phyloP scores from a whole-genome alignment of 2,329 filamentous ascomycete genomes.

The Penicillium freii region DNA sequence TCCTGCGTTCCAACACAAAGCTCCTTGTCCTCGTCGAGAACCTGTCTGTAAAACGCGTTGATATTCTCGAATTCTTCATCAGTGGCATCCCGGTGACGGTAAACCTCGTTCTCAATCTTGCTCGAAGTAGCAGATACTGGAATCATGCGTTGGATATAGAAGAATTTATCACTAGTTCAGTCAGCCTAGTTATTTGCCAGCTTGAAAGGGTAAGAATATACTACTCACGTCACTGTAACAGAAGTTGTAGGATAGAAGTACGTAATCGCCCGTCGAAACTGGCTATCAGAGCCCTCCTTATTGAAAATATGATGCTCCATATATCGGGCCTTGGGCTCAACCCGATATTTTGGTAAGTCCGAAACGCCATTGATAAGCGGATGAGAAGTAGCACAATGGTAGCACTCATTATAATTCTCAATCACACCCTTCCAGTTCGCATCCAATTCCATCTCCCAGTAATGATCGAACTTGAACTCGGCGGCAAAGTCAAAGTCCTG shows the following conservation, averaged over 20 bases:
- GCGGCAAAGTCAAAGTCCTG: slow-evolving; percentile 23
- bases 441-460: slow-evolving; percentile 27
- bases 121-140: slow-evolving; percentile 53
- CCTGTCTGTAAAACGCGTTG: slow-evolving; percentile 59
- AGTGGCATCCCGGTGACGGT: slow-evolving; percentile 57
- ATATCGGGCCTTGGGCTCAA: slow-evolving; percentile 50
- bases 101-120: slow-evolving; percentile 62
- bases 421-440: slow-evolving; percentile 27
- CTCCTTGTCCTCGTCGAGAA: slow-evolving; percentile 63
- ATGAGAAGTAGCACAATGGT: slow-evolving; percentile 28
- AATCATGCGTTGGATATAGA: slow-evolving; percentile 63
- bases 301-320: slow-evolving; percentile 53
- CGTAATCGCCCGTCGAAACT: slow-evolving; percentile 40
- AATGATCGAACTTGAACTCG: slow-evolving; percentile 25
- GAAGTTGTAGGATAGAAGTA: slow-evolving; percentile 32
- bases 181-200: not conserved
- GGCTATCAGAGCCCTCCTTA: slow-evolving; percentile 48
- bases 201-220: not conserved
- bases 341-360: slow-evolving; percentile 55
- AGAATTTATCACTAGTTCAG: slow-evolving; percentile 49
- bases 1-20: slow-evolving; percentile 58
- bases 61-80: slow-evolving; percentile 59
- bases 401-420: slow-evolving; percentile 31
- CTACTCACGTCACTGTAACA: slow-evolving; percentile 32
- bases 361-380: slow-evolving; percentile 41